These are phyloP conservation scores for Erigeron canadensis DNA, from an alignment of 129 eudicot genomes.

Conservation along the genomic window DNA sequence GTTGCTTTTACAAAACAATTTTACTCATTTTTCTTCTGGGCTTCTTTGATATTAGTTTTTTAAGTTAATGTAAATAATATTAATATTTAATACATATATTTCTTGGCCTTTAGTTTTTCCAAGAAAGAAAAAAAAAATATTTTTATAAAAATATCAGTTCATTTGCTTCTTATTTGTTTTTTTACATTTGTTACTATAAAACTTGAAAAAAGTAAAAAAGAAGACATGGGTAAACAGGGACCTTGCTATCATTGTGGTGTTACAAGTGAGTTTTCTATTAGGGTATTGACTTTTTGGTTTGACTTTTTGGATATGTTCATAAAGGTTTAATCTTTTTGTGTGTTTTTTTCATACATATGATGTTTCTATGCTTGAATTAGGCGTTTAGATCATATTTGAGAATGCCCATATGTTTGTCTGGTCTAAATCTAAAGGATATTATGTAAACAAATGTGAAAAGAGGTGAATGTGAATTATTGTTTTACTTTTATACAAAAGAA, in stretches of 20 bases:
- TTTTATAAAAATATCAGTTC: slow-evolving; percentile 19
- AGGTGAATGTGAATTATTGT: slow-evolving; percentile 6
- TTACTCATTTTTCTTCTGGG: slow-evolving; percentile 1
- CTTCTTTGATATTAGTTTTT: background rate
- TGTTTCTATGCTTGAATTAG: slow-evolving; percentile 27
- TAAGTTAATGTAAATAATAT: background rate
- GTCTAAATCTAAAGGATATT: slow-evolving; percentile 19
- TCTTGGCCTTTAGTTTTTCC: background rate
- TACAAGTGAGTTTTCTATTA: slow-evolving; percentile 65
- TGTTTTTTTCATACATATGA: background rate
- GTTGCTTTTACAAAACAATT: background rate
- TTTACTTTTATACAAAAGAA: background rate
- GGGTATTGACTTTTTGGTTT: slow-evolving; percentile 29
- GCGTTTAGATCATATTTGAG: slow-evolving; percentile 26
- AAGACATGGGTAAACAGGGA: slow-evolving; percentile 61
- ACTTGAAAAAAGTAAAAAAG: slow-evolving; percentile 1
- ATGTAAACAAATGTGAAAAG: slow-evolving; percentile 11
- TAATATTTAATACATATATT: background rate
- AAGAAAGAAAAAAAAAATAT: too few relatives aligned
- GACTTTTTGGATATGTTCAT: slow-evolving; percentile 22
- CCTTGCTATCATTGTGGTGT: slow-evolving; percentile 35
- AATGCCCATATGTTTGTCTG: slow-evolving; percentile 30
- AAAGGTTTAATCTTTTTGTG: slow-evolving; percentile 23
- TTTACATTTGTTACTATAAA: slow-evolving; percentile 14
- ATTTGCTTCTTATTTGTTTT: slow-evolving; percentile 8